A percentile compares a stretch with the other conserved stretches of the same genome.
Conservation (phyloP, 2,329 filamentous ascomycete species). For the Fusarium anthophilum region DNA sequence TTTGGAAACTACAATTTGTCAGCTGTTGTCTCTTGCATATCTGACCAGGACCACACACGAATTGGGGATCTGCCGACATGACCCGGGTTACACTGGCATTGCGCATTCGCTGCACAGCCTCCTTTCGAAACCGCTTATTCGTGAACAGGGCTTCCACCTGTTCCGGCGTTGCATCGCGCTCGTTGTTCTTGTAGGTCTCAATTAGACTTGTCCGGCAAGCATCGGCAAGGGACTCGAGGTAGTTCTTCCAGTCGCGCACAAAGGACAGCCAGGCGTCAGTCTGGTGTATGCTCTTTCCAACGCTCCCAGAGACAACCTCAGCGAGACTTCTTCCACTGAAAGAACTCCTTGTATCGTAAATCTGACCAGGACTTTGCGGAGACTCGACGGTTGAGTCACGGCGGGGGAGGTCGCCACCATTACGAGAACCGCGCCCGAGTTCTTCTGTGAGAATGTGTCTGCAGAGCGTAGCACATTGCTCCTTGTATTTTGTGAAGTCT, state of each 20-base stretch:
- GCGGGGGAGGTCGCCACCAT: slow-evolving; percentile 36
- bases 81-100: slow-evolving; percentile 55
- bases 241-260: slow-evolving; percentile 57
- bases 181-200: slow-evolving; percentile 57
- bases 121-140: slow-evolving; percentile 53
- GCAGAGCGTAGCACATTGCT: slow-evolving; percentile 54
- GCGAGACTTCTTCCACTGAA: slow-evolving; percentile 50
- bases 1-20: slow-evolving; percentile 48
- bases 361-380: slow-evolving; percentile 43
- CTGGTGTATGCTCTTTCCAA: slow-evolving; percentile 34
- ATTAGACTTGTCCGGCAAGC: slow-evolving; percentile 53
- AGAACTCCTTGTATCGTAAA: slow-evolving; percentile 50
- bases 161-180: slow-evolving; percentile 54
- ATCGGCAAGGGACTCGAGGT: slow-evolving; percentile 54
- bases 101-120: slow-evolving; percentile 57
- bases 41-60: slow-evolving; percentile 42
- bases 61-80: slow-evolving; percentile 55
- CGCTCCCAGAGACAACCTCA: slow-evolving; percentile 45
- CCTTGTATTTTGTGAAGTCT: slow-evolving; percentile 54
- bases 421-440: slow-evolving; percentile 43
- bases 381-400: slow-evolving; percentile 47
- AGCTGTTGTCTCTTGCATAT: background rate
- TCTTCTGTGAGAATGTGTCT: slow-evolving; percentile 53
- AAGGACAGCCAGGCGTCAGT: slow-evolving; percentile 50
- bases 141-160: slow-evolving; percentile 56